These are phyloP conservation scores for Fusarium hostae DNA, from an alignment of 2,329 filamentous ascomycete species.

Conservation along the genomic window DNA sequence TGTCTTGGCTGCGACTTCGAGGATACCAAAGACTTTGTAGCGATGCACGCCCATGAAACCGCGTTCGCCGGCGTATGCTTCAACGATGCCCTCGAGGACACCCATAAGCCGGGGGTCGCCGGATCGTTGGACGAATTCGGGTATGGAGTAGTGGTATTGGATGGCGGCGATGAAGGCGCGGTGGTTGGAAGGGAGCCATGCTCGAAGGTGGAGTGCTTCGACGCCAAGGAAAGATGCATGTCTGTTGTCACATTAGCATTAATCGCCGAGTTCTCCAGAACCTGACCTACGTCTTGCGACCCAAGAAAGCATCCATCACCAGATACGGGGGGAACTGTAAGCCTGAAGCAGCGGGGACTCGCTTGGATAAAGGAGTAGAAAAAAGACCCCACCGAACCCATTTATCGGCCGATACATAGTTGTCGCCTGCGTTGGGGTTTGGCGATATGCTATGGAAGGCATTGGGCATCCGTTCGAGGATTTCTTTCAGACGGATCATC, in stretches of 20 bases:
- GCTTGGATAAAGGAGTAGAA: constrained; percentile 60
- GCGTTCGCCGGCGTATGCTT: constrained; percentile 65
- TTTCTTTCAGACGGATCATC: constrained; percentile 63
- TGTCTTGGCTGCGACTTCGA: constrained; percentile 64
- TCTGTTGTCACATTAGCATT: too few relatives aligned
- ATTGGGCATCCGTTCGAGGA: constrained; percentile 63
- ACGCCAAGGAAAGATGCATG: constrained; percentile 62
- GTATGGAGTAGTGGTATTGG: constrained; percentile 64
- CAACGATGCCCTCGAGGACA: constrained; percentile 64
- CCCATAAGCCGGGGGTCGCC: constrained; percentile 62
- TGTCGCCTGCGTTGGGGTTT: constrained; percentile 63
- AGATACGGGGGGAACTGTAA: constrained; percentile 64
- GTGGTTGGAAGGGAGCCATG: constrained; percentile 65
- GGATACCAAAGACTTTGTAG: constrained; percentile 68
- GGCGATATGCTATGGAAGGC: constrained; percentile 65
- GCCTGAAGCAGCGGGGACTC: constrained; percentile 62
- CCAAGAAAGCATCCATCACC: constrained; percentile 66
- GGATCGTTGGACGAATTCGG: constrained; percentile 63
- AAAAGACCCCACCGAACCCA: constrained; percentile 65
- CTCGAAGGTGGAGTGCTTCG: constrained; percentile 63
- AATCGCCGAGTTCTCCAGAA: fast-evolving
- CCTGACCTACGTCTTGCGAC: constrained; percentile 52
- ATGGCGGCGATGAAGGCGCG: constrained; percentile 66
- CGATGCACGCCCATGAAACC: constrained; percentile 67
- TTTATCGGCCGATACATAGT: constrained; percentile 59